Evolutionary conservation across 345 rosid genomes (phyloP).

Genomic region (Schrenkiella parvula): DNA sequence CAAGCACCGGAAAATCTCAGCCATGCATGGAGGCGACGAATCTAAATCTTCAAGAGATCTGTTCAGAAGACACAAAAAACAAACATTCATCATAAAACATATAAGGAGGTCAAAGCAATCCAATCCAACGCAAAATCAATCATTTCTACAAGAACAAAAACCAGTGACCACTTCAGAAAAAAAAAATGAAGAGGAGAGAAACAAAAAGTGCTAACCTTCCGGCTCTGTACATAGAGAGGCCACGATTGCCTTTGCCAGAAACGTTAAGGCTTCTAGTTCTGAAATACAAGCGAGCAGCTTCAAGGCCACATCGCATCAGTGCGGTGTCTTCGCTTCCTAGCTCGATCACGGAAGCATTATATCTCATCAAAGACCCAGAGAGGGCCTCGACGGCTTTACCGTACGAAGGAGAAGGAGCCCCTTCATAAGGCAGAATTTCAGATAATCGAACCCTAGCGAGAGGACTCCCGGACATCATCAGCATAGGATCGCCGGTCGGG

Average conservation of each 20-base stretch:
- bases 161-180: not conserved
- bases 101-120: not conserved
- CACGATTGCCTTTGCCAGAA: slow-evolving; percentile 54
- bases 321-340: slow-evolving; percentile 66
- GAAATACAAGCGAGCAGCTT: slow-evolving; percentile 73
- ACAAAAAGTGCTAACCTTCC: slow-evolving; percentile 93
- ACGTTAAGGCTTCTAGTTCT: slow-evolving; percentile 44
- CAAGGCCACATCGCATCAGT: slow-evolving; percentile 78
- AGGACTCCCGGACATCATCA: slow-evolving; percentile 27
- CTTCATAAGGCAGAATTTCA: slow-evolving; percentile 70
- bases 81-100: not conserved
- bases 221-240: slow-evolving; percentile 76
- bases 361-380: slow-evolving; percentile 72
- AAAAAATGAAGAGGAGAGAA: not conserved
- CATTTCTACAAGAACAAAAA: not conserved
- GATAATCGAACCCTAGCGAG: slow-evolving; percentile 68
- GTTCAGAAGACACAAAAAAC: slow-evolving; percentile 16
- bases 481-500: slow-evolving; percentile 35
- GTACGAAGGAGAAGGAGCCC: slow-evolving; percentile 62
- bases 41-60: slow-evolving; percentile 90
- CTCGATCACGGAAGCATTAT: slow-evolving; percentile 86
- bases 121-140: not conserved
- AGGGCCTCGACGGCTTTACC: slow-evolving; percentile 75
- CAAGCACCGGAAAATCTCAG: slow-evolving; percentile 82
- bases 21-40: slow-evolving; percentile 95